phyloP scores from a whole-genome alignment of 139 green algal genomes.

The Tetraselmis chui region DNA sequence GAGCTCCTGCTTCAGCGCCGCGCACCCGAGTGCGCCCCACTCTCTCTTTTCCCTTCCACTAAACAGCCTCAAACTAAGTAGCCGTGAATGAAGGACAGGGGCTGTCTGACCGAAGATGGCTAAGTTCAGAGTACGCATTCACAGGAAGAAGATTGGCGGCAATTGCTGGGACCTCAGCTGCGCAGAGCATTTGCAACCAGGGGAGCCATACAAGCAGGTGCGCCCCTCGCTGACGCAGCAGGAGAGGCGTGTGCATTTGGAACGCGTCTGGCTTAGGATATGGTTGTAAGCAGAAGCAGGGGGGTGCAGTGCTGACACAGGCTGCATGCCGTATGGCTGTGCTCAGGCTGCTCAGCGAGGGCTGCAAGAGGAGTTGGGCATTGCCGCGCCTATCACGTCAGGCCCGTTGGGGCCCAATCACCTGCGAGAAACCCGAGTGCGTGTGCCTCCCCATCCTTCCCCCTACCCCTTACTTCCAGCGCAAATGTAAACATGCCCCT shows the following conservation, averaged over 20 bases:
- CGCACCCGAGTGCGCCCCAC: not conserved
- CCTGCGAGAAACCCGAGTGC: not conserved
- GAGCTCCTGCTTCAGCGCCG: conserved; percentile 6
- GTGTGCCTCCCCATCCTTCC: not conserved
- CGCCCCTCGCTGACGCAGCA: not conserved
- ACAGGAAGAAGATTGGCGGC: conserved; percentile 1
- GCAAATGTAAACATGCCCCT: too few species aligned
- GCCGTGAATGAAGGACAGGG: too few species aligned
- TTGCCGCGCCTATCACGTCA: not conserved
- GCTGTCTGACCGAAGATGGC: too few species aligned
- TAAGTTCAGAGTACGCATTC: too few species aligned
- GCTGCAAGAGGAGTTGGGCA: conserved; percentile 9
- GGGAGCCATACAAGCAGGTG: conserved; percentile 4
- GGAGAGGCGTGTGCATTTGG: too few species aligned
- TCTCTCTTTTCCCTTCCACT: not conserved
- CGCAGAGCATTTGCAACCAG: conserved; percentile 7
- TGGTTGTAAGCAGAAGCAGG: too few species aligned
- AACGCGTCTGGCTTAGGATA: too few species aligned
- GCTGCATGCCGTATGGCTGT: not conserved
- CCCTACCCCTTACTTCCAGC: not conserved
- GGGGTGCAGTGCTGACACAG: not conserved
- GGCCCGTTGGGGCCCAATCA: not conserved
- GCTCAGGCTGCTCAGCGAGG: conserved; percentile 2
- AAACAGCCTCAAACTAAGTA: not conserved
- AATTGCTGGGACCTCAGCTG: conserved; percentile 2